Conservation (phyloP, 1,284 basidiomycete genomes). For the Phlebopus sp. region DNA sequence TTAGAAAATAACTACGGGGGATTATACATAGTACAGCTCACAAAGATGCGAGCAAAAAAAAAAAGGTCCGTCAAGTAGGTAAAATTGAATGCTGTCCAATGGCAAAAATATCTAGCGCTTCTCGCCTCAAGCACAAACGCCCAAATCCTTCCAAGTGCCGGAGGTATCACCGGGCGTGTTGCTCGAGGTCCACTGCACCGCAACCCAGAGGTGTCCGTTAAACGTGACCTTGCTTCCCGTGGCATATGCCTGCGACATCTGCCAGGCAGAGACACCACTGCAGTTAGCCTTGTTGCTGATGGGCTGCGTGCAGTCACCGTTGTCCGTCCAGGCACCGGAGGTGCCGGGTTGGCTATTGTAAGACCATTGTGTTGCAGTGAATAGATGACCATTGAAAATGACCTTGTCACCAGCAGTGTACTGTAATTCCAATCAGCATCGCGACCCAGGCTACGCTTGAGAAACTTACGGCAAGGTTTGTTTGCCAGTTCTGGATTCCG, state of each 20-base stretch:
- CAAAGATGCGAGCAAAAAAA: too few relatives aligned
- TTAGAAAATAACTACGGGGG: too few relatives aligned
- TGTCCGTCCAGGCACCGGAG: neutral
- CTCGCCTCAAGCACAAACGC: neutral
- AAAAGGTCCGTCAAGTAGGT: too few relatives aligned
- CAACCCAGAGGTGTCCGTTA: conserved; percentile 2
- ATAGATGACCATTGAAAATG: conserved; percentile 4
- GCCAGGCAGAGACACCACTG: neutral
- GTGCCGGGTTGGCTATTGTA: conserved; percentile 3
- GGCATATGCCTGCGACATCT: neutral
- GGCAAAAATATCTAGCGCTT: too few relatives aligned
- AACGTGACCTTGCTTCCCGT: neutral
- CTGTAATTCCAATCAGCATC: neutral
- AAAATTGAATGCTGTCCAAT: too few relatives aligned
- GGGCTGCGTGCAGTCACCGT: neutral
- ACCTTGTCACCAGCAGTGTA: conserved; percentile 3
- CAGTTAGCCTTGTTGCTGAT: conserved; percentile 4
- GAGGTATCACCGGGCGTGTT: conserved; percentile 7
- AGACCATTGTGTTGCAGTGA: conserved; percentile 5
- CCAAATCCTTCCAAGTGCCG: conserved; percentile 8
- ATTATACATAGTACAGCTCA: too few relatives aligned
- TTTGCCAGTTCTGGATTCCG: neutral
- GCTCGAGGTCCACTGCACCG: conserved; percentile 5
- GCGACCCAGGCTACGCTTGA: too few relatives aligned
- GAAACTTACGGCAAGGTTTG: conserved; percentile 2